These are phyloP conservation scores for Tolypocladium sp. DNA, from an alignment of 2,329 filamentous ascomycete genomes.

Conservation along the genomic window DNA sequence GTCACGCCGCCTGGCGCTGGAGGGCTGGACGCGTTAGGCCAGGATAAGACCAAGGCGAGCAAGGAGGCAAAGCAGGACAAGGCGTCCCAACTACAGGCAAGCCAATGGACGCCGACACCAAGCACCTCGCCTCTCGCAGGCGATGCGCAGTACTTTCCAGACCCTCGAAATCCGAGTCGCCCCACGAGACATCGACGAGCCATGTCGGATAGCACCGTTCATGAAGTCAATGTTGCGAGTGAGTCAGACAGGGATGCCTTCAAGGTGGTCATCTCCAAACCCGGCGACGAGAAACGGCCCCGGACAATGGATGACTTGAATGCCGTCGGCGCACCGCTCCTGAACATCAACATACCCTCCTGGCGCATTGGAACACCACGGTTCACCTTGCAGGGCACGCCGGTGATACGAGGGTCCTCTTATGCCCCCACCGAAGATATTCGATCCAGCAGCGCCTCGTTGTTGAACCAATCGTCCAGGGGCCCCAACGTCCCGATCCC, in stretches of 20 bases:
- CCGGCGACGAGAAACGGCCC: constrained; percentile 48
- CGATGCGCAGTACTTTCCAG: constrained; percentile 22
- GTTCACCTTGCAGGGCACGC: constrained; percentile 68
- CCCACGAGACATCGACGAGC: constrained; percentile 47
- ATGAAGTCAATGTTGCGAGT: constrained; percentile 46
- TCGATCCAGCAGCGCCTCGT: constrained; percentile 50
- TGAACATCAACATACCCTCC: constrained; percentile 72
- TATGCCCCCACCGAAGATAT: constrained; percentile 69
- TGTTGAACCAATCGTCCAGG: constrained; percentile 27
- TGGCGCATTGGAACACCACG: constrained; percentile 75
- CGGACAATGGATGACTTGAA: constrained; percentile 53
- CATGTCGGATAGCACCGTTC: constrained; percentile 68
- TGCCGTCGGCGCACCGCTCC: constrained; percentile 36
- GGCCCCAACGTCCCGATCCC: constrained; percentile 13
- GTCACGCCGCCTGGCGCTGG: constrained; percentile 51
- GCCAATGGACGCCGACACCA: constrained; percentile 34
- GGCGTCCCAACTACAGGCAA: constrained; percentile 14
- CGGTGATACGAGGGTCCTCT: constrained; percentile 71
- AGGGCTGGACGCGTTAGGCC: constrained; percentile 38
- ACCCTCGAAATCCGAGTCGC: constrained; percentile 10
- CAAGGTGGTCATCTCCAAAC: constrained; percentile 71
- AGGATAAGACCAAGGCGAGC: constrained; percentile 15
- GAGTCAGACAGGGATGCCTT: constrained; percentile 58
- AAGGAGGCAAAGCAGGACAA: background rate
- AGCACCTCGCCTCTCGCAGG: constrained; percentile 26